Base-by-base conservation (phyloP, 495 filamentous ascomycete genomes). In the Penicillium goetzii region DNA sequence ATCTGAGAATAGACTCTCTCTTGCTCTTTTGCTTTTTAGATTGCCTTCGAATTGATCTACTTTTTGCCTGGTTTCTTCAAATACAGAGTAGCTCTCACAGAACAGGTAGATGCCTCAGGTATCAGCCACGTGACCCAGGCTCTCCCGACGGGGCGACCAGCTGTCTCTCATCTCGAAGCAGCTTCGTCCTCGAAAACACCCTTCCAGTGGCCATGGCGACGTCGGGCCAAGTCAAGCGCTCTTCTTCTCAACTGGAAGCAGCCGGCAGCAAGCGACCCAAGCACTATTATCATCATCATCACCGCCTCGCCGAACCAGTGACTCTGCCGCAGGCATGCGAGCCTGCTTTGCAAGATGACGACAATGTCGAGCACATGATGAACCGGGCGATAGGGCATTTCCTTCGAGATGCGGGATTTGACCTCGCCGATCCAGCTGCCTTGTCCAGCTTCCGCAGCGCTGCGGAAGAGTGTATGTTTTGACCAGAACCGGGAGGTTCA, bases 401-500 rank as follows among this genome's bases (percentile, higher is more conserved):
- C 21, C 72, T 89, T 58, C 74, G 75, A 40, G 75, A 80, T 33
- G 78, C 76, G 14, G 89, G 89, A 12, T 91, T 89, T 67, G 80
- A 85, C 6, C 65, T 83, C 21, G 85, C 84, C 2, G 81, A 83
- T 34, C 80, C 85, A 21, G 69, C 74, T 15, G 89, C 87, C 21
- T 74, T 91, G 63, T 83, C 89, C 61, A 75, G 74, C 64, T 83
- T 91, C 59, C 77, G 84, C 28, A 73, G 76, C 51, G 74, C 82
- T 14, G 78, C 83, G 3, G 88, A 90, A 73, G 84, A 90, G 68
- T 90, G 88, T 91, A 84, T 49, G 83, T 74, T 47, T 6, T 9
- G 41, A 45, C 38, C 14, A 49, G 7, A 17, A 40, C 32, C 25
- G 9, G 21, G 34, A 47, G 2, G 33, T 43, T 28, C 33, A 43